These are phyloP conservation scores for Epichloe coenophiala DNA, from an alignment of 2,329 filamentous ascomycete species.

Conservation along the genomic window DNA sequence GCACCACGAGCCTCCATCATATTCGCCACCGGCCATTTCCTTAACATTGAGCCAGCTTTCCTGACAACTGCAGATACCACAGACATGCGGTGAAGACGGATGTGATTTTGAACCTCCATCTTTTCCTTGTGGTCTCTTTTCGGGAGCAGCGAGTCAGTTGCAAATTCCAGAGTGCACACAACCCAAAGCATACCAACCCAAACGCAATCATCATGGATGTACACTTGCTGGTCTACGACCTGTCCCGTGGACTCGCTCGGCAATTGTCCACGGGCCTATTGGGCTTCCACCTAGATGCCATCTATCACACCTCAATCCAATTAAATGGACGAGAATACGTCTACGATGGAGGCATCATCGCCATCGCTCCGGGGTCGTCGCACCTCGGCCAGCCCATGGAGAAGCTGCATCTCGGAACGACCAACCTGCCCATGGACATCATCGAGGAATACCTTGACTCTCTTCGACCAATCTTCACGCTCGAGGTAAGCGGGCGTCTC, in stretches of 20 bases:
- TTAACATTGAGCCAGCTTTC: no score
- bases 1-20: not conserved
- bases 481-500: constrained; percentile 38
- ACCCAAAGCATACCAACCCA: not conserved
- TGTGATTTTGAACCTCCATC: no score
- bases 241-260: constrained; percentile 48
- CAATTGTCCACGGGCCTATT: constrained; percentile 41
- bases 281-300: constrained; percentile 62
- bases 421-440: constrained; percentile 65
- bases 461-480: constrained; percentile 66
- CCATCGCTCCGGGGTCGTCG: constrained; percentile 65
- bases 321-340: constrained; percentile 77
- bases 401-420: constrained; percentile 59
- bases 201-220: constrained; percentile 47
- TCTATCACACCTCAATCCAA: constrained; percentile 90
- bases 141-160: no score
- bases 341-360: constrained; percentile 78
- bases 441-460: constrained; percentile 82
- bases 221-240: constrained; percentile 64
- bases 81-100: not conserved
- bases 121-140: not conserved
- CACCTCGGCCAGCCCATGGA: constrained; percentile 81
- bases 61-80: not conserved
- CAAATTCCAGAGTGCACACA: not conserved
- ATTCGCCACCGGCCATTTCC: no score